A percentile compares a stretch with the other conserved stretches of the same genome.
These are phyloP conservation scores for Chlamydomonas schloesseri DNA, from an alignment of 139 green algal genomes.

Conservation along the genomic window DNA sequence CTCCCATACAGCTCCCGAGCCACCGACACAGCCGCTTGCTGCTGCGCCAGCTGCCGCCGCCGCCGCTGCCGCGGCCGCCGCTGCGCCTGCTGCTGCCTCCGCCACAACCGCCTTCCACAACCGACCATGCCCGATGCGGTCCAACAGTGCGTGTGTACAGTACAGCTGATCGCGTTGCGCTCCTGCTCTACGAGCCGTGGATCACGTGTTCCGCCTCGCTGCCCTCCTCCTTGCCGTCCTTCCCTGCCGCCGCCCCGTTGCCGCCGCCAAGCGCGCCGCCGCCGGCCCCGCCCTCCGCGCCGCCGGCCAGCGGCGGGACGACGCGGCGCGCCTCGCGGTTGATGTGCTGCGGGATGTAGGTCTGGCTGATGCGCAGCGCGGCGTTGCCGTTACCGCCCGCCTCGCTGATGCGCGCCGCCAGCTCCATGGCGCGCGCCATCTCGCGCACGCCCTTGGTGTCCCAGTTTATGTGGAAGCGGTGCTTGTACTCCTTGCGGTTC, in stretches of 20 bases:
- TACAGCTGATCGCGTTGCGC: too few species aligned
- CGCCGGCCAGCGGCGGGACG: too few species aligned
- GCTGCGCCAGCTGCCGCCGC: too few species aligned
- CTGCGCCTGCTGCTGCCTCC: too few species aligned
- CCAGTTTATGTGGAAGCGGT: constrained; percentile 64
- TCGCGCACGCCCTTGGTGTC: constrained; percentile 64
- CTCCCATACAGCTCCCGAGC: too few species aligned
- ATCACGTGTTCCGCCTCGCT: constrained; percentile 14
- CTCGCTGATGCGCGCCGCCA: constrained; percentile 65
- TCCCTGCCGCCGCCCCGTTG: neutral
- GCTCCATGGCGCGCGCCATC: constrained; percentile 64
- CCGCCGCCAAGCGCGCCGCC: too few species aligned
- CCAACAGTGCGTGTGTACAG: too few species aligned
- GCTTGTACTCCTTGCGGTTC: constrained; percentile 63
- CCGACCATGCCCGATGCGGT: too few species aligned
- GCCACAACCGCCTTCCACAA: too few species aligned
- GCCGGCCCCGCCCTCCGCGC: neutral
- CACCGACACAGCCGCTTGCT: too few species aligned
- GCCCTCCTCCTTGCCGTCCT: neutral
- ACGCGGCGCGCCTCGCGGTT: constrained; percentile 1
- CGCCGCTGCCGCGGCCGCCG: too few species aligned
- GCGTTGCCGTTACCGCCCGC: constrained; percentile 2
- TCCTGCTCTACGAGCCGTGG: constrained; percentile 36
- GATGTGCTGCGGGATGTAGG: constrained; percentile 55
- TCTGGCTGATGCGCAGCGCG: constrained; percentile 60